Base-by-base conservation (phyloP, 1,284 basidiomycete species). In the Mrakiaceae sp. region DNA sequence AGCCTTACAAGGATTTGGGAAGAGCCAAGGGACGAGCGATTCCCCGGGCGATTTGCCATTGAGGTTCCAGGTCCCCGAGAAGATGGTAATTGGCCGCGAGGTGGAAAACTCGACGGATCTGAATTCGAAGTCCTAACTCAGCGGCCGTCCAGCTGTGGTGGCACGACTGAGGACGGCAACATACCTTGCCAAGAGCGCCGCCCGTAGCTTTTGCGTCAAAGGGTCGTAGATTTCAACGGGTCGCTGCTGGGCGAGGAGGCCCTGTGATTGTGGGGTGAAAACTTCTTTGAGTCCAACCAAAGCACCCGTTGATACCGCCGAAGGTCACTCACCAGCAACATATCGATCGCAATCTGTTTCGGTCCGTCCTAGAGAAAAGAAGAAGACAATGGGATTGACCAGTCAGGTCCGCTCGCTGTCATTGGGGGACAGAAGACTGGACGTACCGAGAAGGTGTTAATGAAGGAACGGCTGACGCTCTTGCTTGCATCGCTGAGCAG, bases 401-500 rank as follows among this genome's bases (percentile, higher is more conserved):
- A 27, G 27, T 27, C 27, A 27, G 27, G 27, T 27, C 27, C 27
- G 27, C 2, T 27, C 27, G 27, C 27, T 27, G 27, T 27, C 27
- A 27, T 27, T 27, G 27, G 27, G 27, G 27, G 27, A 27, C 27
- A 27, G 27, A 27, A 27, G 27, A 27, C 27, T 27, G 27, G 27
- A 27, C 27, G 27, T 27, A 27, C 27, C 70, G 95, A 90, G 74
- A 98, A 98, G 73, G 98, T 98, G 75, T 95, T 96, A 74, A 98
- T 96, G 72, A 98, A 98, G 64, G 49, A 74, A 70, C 73, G 66
- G 12, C 76, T 74, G 27, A 96, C 90, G 71, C 91, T 95, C 76
- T 98, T 98, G 2, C 93, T 96, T 4, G 95, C 95, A 76, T 99
- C 93, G 16, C 91, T 93, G 39, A 98, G 77, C 43, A 96, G 81